Evolutionary conservation across 257 asterid genomes (phyloP).

Genomic region (Coffea canephora): DNA sequence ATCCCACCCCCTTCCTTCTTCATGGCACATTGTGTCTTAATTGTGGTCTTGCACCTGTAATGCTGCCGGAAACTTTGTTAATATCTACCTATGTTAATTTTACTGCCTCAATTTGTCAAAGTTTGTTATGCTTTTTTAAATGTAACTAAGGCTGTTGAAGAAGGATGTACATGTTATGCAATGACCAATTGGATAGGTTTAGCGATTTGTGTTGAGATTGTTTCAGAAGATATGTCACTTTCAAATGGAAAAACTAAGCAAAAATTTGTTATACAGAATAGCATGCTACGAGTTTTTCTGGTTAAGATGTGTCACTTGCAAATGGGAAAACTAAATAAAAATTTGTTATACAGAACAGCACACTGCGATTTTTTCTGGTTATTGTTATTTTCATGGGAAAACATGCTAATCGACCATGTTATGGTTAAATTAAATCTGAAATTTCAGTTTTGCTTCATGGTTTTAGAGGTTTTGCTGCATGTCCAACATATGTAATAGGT

Average conservation of each 20-base stretch:
- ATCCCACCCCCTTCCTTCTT: constrained; percentile 1
- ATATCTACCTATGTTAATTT: not conserved
- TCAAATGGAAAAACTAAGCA: not conserved
- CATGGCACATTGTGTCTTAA: not conserved
- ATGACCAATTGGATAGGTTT: no score
- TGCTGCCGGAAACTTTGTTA: not conserved
- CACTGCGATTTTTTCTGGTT: no score
- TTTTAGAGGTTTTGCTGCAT: no score
- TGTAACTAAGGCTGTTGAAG: not conserved
- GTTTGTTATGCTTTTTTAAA: not conserved
- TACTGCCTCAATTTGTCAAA: not conserved
- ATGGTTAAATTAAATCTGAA: not conserved
- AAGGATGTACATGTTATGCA: not conserved
- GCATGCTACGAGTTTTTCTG: no score
- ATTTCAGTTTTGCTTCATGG: not conserved
- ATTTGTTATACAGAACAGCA: no score
- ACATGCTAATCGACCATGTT: not conserved
- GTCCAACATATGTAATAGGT: not conserved
- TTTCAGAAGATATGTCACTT: not conserved
- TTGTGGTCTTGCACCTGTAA: no score
- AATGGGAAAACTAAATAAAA: not conserved
- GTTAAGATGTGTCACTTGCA: not conserved
- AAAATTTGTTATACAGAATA: not conserved
- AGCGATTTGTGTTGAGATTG: not conserved
- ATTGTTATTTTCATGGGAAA: no score